Conservation (phyloP, 805 yeast species). For the Metschnikowia borealis region DNA sequence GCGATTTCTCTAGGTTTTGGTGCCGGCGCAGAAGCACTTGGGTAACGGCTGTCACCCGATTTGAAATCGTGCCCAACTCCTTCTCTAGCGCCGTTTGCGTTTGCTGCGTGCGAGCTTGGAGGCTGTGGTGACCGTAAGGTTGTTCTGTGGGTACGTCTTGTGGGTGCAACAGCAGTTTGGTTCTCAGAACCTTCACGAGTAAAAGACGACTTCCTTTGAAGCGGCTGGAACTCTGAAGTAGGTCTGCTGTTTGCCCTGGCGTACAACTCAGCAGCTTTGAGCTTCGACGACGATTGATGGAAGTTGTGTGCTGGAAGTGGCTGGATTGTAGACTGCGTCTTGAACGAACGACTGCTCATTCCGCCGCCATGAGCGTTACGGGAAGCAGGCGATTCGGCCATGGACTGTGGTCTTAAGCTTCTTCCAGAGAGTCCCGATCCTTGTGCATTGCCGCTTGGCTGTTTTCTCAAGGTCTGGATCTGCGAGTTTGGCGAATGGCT, state of each 20-base stretch:
- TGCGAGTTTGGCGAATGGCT: background rate
- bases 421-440: slow-evolving; percentile 21
- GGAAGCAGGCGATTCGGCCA: slow-evolving; percentile 4
- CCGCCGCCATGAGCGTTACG: slow-evolving; percentile 14
- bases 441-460: slow-evolving; percentile 16
- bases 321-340: slow-evolving; percentile 21
- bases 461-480: slow-evolving; percentile 26
- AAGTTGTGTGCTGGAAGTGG: slow-evolving; percentile 38
- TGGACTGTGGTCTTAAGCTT: slow-evolving; percentile 35
- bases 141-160: slow-evolving; percentile 6
- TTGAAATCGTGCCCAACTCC: background rate
- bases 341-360: slow-evolving; percentile 30
- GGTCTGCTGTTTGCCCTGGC: slow-evolving; percentile 48
- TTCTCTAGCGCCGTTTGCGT: background rate
- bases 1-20: background rate
- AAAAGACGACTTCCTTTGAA: slow-evolving; percentile 51
- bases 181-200: slow-evolving; percentile 35
- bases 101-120: background rate
- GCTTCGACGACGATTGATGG: slow-evolving; percentile 37
- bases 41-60: background rate
- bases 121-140: slow-evolving; percentile 7
- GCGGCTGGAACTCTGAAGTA: slow-evolving; percentile 35
- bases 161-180: background rate
- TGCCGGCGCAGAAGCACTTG: background rate
- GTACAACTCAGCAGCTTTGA: slow-evolving; percentile 50